phyloP scores from a whole-genome alignment of 352 stramenopile species.

The Phytophthora cactorum region DNA sequence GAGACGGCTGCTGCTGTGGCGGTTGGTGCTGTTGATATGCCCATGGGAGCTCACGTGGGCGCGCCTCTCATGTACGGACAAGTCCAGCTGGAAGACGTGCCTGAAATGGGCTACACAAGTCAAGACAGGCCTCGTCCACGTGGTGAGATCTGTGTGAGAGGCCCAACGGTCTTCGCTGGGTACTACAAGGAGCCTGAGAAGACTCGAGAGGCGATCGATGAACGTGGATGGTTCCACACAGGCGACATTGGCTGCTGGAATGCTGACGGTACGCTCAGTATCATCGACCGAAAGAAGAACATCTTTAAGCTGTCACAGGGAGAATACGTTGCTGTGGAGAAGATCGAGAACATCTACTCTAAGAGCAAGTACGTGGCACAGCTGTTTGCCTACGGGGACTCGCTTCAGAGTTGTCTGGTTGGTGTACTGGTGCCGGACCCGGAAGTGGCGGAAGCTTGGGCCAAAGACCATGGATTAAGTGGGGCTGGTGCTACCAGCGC shows the following conservation, averaged over 20 bases:
- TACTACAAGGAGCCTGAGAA: slow-evolving; percentile 95
- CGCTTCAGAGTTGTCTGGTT: slow-evolving; percentile 92
- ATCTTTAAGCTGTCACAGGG: slow-evolving; percentile 92
- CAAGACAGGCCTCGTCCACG: slow-evolving; percentile 58
- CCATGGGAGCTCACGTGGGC: slow-evolving; percentile 88
- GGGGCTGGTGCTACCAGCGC: slow-evolving; percentile 34
- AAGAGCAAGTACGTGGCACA: slow-evolving; percentile 91
- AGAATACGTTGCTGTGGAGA: slow-evolving; percentile 96
- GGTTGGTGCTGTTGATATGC: slow-evolving; percentile 54
- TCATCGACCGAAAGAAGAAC: slow-evolving; percentile 92
- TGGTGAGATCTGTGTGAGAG: slow-evolving; percentile 62
- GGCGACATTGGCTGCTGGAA: slow-evolving; percentile 95
- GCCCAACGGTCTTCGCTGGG: slow-evolving; percentile 83
- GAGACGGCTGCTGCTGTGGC: slow-evolving; percentile 87
- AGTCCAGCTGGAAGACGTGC: slow-evolving; percentile 93
- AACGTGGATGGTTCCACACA: slow-evolving; percentile 95
- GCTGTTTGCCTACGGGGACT: slow-evolving; percentile 95
- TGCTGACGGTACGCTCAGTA: slow-evolving; percentile 84
- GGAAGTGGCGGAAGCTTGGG: slow-evolving; percentile 49
- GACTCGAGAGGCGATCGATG: slow-evolving; percentile 90
- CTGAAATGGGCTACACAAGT: slow-evolving; percentile 95
- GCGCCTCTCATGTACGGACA: slow-evolving; percentile 80
- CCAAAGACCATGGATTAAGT: slow-evolving; percentile 27
- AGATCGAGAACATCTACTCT: slow-evolving; percentile 94
- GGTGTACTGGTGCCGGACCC: slow-evolving; percentile 88